A percentile compares a stretch with the other conserved stretches of the same genome.
Conservation (phyloP, 2,329 filamentous ascomycete genomes). For the Ophiostoma sp. region DNA sequence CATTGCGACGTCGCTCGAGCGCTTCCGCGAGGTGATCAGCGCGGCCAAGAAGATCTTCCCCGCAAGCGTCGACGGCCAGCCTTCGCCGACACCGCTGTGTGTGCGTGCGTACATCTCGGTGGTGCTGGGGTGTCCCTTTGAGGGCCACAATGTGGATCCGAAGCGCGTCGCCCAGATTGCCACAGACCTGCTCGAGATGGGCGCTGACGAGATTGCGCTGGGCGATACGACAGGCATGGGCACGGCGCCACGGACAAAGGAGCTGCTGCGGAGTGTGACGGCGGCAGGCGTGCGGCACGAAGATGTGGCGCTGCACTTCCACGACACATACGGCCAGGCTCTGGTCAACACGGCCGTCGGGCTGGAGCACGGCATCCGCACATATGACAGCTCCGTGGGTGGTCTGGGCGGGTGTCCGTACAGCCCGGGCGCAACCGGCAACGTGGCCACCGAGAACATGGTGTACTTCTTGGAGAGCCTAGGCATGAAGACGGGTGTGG, state of each 20-base stretch:
- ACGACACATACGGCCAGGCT: slow-evolving; percentile 82
- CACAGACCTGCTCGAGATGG: slow-evolving; percentile 69
- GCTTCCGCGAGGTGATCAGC: slow-evolving; percentile 65
- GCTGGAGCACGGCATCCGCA: slow-evolving; percentile 69
- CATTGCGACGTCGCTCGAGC: slow-evolving; percentile 65
- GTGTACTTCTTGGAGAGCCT: slow-evolving; percentile 71
- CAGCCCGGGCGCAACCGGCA: slow-evolving; percentile 78
- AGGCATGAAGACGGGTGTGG: slow-evolving; percentile 68
- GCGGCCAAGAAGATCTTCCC: slow-evolving; percentile 56
- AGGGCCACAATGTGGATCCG: slow-evolving; percentile 59
- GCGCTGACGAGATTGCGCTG: slow-evolving; percentile 83
- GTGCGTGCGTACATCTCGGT: slow-evolving; percentile 78
- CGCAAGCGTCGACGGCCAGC: neutral
- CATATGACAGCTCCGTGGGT: slow-evolving; percentile 73
- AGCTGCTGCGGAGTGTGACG: slow-evolving; percentile 58
- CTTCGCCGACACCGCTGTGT: slow-evolving; percentile 44
- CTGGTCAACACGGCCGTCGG: slow-evolving; percentile 75
- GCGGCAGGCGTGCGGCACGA: slow-evolving; percentile 63
- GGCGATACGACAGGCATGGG: slow-evolving; percentile 91
- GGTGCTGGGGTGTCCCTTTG: slow-evolving; percentile 74
- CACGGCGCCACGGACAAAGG: slow-evolving; percentile 63
- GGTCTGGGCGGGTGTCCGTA: slow-evolving; percentile 82
- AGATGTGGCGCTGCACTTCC: slow-evolving; percentile 77
- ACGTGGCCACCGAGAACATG: slow-evolving; percentile 78
- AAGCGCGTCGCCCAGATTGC: slow-evolving; percentile 61